These are phyloP conservation scores for Pythium graminicola DNA, from an alignment of 352 stramenopile species.

Conservation along the genomic window DNA sequence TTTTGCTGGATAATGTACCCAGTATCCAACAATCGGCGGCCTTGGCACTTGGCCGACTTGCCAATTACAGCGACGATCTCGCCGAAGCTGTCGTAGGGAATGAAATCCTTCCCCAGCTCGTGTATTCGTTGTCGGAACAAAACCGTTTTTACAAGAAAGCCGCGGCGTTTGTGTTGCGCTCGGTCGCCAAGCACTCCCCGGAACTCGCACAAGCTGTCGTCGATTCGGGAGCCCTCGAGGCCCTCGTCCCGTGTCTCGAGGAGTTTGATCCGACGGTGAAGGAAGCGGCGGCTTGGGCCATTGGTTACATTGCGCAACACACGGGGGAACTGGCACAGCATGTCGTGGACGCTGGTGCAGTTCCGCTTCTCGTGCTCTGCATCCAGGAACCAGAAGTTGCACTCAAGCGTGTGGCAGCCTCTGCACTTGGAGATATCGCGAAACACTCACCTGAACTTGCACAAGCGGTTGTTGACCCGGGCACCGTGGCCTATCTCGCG, in stretches of 20 bases:
- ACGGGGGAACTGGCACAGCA: constrained; percentile 90
- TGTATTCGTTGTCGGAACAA: constrained; percentile 93
- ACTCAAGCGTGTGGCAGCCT: constrained; percentile 92
- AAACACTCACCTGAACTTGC: constrained; percentile 94
- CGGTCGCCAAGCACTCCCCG: constrained; percentile 93
- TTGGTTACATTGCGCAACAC: constrained; percentile 94
- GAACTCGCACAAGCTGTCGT: constrained; percentile 93
- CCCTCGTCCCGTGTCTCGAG: constrained; percentile 91
- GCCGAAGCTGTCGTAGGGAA: constrained; percentile 93
- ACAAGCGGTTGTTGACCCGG: constrained; percentile 90
- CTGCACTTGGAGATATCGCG: constrained; percentile 89
- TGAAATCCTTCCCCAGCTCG: constrained; percentile 95
- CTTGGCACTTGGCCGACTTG: constrained; percentile 88
- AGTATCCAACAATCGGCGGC: constrained; percentile 94
- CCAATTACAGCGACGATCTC: constrained; percentile 94
- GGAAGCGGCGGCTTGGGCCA: constrained; percentile 92
- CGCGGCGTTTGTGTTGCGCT: constrained; percentile 89
- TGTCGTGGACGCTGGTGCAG: constrained; percentile 90
- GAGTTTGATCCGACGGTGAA: constrained; percentile 95
- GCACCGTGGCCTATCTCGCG: constrained; percentile 91
- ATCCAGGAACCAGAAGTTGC: constrained; percentile 95
- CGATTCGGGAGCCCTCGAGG: constrained; percentile 88
- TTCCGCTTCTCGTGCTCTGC: constrained; percentile 92
- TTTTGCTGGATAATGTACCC: constrained; percentile 93
- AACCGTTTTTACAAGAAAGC: constrained; percentile 96